Evolutionary conservation across 345 rosid species (phyloP).

Genomic region (Toxicodendron radicans): DNA sequence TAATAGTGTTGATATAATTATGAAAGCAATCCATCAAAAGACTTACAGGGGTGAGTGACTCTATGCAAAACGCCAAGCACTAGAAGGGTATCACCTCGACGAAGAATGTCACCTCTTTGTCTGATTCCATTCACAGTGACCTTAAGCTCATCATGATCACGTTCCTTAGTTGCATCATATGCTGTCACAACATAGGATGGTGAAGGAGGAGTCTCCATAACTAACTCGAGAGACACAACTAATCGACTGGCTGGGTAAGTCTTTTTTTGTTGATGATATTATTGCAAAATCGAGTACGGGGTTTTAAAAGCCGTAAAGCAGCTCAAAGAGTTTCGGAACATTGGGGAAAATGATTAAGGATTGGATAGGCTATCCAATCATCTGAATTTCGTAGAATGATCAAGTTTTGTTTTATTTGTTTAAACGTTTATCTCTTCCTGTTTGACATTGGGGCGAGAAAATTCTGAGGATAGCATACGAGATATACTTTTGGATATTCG

Average conservation of each 20-base stretch:
- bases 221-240: not conserved
- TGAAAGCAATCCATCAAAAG: not conserved
- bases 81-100: conserved; percentile 45
- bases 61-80: conserved; percentile 55
- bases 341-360: too few species aligned
- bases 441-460: conserved; percentile 10
- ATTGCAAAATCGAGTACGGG: too few species aligned
- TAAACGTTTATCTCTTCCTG: not conserved
- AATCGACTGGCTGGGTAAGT: not conserved
- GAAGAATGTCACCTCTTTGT: conserved; percentile 50
- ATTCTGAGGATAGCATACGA: conserved; percentile 20
- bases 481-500: conserved; percentile 38
- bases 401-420: not conserved
- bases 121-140: conserved; percentile 29
- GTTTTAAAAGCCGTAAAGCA: too few species aligned
- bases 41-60: conserved; percentile 59
- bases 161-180: conserved; percentile 58
- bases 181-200: conserved; percentile 44
- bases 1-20: not conserved
- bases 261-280: too few species aligned
- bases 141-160: conserved; percentile 39
- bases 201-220: conserved; percentile 38
- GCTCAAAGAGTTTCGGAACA: too few species aligned
- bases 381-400: not conserved
- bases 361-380: too few species aligned